Percentiles rank a stretch among this genome's conserved stretches.
phyloP scores from a whole-genome alignment of 2,329 filamentous ascomycete species.

The Epichloe elymi region DNA sequence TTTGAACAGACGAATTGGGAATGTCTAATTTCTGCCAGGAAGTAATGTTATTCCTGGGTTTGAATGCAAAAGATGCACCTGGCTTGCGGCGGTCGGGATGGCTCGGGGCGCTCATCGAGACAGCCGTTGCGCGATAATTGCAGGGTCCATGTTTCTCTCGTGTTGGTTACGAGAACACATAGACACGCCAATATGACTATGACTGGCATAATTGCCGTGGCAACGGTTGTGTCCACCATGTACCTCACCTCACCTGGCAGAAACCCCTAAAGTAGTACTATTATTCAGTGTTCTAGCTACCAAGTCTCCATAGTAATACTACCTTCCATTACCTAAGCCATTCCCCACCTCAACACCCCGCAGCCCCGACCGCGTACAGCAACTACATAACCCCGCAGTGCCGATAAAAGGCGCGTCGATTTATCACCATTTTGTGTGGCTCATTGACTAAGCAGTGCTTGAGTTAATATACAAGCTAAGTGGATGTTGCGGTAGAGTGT shows the following conservation, averaged over 20 bases:
- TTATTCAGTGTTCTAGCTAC: too few relatives aligned
- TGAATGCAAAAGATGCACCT: conserved; percentile 19
- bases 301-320: too few relatives aligned
- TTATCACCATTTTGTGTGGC: not conserved
- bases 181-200: not conserved
- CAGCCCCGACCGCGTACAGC: not conserved
- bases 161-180: not conserved
- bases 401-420: not conserved
- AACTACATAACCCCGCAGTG: not conserved
- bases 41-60: conserved; percentile 17
- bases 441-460: not conserved
- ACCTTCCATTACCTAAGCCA: too few relatives aligned
- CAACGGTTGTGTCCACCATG: conserved; percentile 9
- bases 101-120: conserved; percentile 9
- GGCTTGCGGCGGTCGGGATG: conserved; percentile 13
- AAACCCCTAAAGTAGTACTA: too few relatives aligned
- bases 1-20: conserved; percentile 4
- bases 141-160: conserved; percentile 6
- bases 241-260: not conserved
- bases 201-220: conserved; percentile 18
- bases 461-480: too few relatives aligned
- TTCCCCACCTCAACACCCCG: too few relatives aligned
- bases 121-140: conserved; percentile 4
- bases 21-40: conserved; percentile 13
- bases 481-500: not conserved